Conservation (phyloP, 148 eudicot species). For the Rhododendron williamsianum region DNA sequence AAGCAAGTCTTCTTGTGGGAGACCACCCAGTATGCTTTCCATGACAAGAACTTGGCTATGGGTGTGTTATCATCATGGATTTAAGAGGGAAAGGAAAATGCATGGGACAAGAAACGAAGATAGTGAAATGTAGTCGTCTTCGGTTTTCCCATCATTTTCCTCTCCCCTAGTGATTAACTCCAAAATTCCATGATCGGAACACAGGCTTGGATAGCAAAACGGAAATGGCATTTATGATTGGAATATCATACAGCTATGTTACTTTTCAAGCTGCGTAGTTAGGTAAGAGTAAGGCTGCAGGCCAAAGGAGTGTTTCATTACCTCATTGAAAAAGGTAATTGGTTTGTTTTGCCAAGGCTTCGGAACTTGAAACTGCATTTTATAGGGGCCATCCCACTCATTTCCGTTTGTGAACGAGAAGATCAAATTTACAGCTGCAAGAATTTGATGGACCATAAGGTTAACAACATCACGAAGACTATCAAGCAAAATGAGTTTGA, state of each 20-base stretch:
- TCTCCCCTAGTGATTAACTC: background rate
- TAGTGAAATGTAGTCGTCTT: background rate
- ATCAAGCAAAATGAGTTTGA: background rate
- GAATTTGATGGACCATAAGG: background rate
- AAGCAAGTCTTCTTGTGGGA: background rate
- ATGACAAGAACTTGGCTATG: background rate
- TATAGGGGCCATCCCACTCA: constrained; percentile 95
- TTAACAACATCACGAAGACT: background rate
- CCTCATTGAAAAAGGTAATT: constrained; percentile 60
- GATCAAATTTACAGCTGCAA: constrained; percentile 66
- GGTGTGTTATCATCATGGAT: background rate
- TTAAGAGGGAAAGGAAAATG: background rate
- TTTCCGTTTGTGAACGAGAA: constrained; percentile 88
- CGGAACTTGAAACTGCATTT: constrained; percentile 80
- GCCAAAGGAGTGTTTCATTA: constrained; percentile 12
- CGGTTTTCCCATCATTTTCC: background rate
- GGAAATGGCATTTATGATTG: background rate
- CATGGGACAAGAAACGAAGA: background rate
- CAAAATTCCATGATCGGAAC: background rate
- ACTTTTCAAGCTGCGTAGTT: background rate
- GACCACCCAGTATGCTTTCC: background rate
- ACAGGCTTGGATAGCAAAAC: background rate
- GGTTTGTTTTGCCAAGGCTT: constrained; percentile 61
- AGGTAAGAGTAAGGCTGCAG: background rate
- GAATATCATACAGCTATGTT: background rate